Evolutionary conservation across 352 stramenopile species (phyloP).

Genomic region (Sclerospora graminicola): DNA sequence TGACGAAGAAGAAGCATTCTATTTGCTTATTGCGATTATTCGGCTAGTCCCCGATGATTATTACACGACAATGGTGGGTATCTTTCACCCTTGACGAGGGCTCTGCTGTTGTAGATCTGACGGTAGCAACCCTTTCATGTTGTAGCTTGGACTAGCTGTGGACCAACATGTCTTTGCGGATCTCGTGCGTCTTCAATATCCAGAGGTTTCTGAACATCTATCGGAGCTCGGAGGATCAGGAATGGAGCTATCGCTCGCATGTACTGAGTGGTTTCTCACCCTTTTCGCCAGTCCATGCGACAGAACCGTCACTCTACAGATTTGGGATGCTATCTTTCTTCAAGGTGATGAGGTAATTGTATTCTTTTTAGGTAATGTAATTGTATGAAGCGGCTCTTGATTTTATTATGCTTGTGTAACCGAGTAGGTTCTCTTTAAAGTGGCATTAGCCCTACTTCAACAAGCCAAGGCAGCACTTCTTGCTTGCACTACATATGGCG

Average conservation of each 20-base stretch:
- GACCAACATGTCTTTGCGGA: slow-evolving; percentile 85
- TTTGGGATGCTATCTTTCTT: slow-evolving; percentile 83
- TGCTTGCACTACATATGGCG: slow-evolving; percentile 52
- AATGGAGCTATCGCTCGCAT: slow-evolving; percentile 79
- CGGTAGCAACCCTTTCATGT: background rate
- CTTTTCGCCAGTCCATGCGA: slow-evolving; percentile 77
- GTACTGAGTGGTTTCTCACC: slow-evolving; percentile 84
- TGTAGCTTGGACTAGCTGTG: slow-evolving; percentile 69
- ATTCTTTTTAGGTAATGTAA: background rate
- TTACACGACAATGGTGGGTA: slow-evolving; percentile 78
- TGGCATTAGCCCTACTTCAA: slow-evolving; percentile 66
- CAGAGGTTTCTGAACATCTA: slow-evolving; percentile 54
- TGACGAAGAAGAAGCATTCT: slow-evolving; percentile 72
- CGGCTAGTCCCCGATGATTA: slow-evolving; percentile 77
- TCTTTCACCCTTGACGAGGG: background rate
- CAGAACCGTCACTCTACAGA: slow-evolving; percentile 55
- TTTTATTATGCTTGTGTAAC: background rate
- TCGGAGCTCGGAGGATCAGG: slow-evolving; percentile 63
- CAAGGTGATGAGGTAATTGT: slow-evolving; percentile 63
- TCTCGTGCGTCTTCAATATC: slow-evolving; percentile 66
- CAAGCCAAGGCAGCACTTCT: slow-evolving; percentile 48
- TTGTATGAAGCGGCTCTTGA: too few species aligned
- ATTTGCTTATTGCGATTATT: slow-evolving; percentile 73
- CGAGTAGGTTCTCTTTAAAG: slow-evolving; percentile 59
- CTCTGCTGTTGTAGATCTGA: background rate